Base-by-base conservation (phyloP, 164 flowering plant genomes). In the Saururus chinensis region DNA sequence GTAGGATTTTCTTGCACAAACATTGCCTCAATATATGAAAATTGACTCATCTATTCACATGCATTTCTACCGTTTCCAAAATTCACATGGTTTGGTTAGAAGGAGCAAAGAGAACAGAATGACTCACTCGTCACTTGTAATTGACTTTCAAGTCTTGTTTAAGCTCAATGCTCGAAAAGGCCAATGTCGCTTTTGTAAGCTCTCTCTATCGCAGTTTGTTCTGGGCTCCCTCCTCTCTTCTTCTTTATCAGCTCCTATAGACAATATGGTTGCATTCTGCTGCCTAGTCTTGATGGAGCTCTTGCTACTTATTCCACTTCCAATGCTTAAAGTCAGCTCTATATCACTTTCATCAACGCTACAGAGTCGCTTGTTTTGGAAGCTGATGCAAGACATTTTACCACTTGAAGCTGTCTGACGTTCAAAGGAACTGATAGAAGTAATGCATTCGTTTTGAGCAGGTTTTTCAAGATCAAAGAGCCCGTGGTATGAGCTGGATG, bases 311-410 rank as follows among this genome's bases (percentile, higher is more conserved):
- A 51, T 55, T 68, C 77, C 68, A 45, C 72, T 67, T 62, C 89
- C 87, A 56, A 82, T 78, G 70, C 89, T 82, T 26, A 84, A 69
- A 40, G 86, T 81, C 60, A 87, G 74, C 64, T 84, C 95, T 17
- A 87, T 70, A 7, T 82, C 82, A 14, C 67, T 48, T 25, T 73
- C 85, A 42, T 64, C 76, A 20, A 74, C 76, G 10, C 19, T 41
- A 19, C 14, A n/a, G 56, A 19, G 57, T 62, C 20, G 58, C 70
- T 30, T 30, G 37, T 30, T 30, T 30, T 30, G 37, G 4, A 30
- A 30, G 37, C 37, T 30, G 37, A 6, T 30, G 6, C 37, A 30
- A 30, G 37, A 6, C 37, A 30, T 30, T 30, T 30, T 30, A 30
- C 37, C 37, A 30, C 35, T 35, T 45, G 4, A 22, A 55, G 25